Evolutionary conservation across 129 eudicot genomes (phyloP), one percentile per base, ranked within the genome.

Genomic region (Saposhnikovia divaricata): DNA sequence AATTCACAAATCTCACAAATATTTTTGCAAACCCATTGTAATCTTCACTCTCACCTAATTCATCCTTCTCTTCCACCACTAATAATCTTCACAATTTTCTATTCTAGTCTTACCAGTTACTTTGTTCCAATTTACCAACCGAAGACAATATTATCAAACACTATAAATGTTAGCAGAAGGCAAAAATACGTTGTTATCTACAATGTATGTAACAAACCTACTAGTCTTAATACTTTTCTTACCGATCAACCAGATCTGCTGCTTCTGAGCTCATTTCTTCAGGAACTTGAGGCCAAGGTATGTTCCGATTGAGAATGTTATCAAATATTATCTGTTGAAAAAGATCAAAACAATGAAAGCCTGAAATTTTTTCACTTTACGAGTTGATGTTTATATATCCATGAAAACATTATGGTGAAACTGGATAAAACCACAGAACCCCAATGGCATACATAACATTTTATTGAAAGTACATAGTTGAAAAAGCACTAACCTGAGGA

Each of bases 251-350:
- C 76, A 94, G 90, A 85, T 94, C 97, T 47, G 85, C 83, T 25
- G 98, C 93, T 40, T 92, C 98, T 55, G 9, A 78, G 87, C 97
- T 94, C 97, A 94, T 91, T 83, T 94, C 98, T 47, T 94, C 97
- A 47, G 98, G 97, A 16, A 90, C 96, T 23, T 40, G 84, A 53
- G 98, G 98, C 98, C 98, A 94, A 76, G 98, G 98, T 83, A 94
- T 92, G 80, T 94, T 92, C 34, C 97, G 92, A 80, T 94, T 94
- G 77, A 94, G 90, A 84, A 94, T 94, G 84, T 94, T 94, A 74
- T 92, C 97, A 85, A 94, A 94, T 81, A 94, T 94, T 87, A 86
- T 91, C 98, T 94, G 78, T 61, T 25, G 34, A 45, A 77, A 72
- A 18, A 79, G 81, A 79, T 21, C 66, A 66, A 16, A 7, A 1